Conservation (phyloP, 192 early-diverging fungal genomes). For the Rhizophagus sp. region DNA sequence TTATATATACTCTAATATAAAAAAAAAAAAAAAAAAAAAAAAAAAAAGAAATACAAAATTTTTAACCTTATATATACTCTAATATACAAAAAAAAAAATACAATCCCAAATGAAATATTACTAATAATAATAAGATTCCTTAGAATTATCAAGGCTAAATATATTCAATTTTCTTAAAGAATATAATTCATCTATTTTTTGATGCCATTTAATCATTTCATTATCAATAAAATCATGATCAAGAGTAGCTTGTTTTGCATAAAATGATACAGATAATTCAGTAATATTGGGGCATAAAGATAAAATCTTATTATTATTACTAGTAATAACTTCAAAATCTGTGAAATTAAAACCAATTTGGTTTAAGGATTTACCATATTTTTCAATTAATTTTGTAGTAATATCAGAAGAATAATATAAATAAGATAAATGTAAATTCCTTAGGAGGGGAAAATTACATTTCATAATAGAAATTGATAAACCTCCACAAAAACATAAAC, state of each 20-base stretch:
- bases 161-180: not conserved
- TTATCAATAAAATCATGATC: not conserved
- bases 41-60: no score
- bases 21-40: no score
- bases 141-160: not conserved
- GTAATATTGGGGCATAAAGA: not conserved
- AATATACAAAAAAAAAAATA: no score
- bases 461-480: not conserved
- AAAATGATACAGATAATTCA: not conserved
- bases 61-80: no score
- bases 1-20: no score
- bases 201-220: not conserved
- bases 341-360: not conserved
- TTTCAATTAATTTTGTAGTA: not conserved
- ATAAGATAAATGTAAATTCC: not conserved
- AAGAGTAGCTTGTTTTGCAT: not conserved
- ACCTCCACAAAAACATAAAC: not conserved
- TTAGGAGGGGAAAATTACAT: not conserved
- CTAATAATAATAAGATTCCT: not conserved
- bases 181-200: not conserved
- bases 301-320: not conserved
- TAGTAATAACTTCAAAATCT: not conserved
- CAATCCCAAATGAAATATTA: no score
- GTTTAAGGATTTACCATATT: not conserved
- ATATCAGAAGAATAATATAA: not conserved